Conservation (phyloP, 169 alveolate genomes). For the Cryptosporidium sp. region DNA sequence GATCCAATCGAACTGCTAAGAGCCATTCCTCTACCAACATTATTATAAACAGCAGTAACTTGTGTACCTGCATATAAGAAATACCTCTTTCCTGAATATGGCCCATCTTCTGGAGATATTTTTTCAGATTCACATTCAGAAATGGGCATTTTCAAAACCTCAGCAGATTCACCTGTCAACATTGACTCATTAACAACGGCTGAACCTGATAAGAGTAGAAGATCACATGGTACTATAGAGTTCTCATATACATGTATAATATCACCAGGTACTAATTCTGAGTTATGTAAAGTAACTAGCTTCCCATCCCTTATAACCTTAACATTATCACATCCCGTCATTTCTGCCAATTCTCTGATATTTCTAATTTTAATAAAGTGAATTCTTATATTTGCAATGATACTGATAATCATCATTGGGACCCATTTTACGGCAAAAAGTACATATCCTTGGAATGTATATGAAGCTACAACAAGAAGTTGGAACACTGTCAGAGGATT, state of each 20-base stretch:
- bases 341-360: constrained; percentile 76
- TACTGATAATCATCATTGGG: constrained; percentile 76
- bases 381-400: constrained; percentile 70
- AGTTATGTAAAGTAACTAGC: constrained; percentile 30
- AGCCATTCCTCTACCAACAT: constrained; percentile 38
- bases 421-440: constrained; percentile 72
- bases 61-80: constrained; percentile 81
- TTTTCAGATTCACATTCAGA: constrained; percentile 77
- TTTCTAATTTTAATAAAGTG: constrained; percentile 74
- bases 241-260: constrained; percentile 82
- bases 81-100: constrained; percentile 75
- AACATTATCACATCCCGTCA: constrained; percentile 49
- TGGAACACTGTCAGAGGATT: constrained; percentile 83
- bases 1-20: constrained; percentile 7
- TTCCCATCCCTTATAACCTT: constrained; percentile 61
- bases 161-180: constrained; percentile 89
- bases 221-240: constrained; percentile 86
- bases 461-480: constrained; percentile 81
- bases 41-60: constrained; percentile 72
- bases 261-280: constrained; percentile 89
- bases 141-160: constrained; percentile 81
- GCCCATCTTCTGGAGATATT: constrained; percentile 80
- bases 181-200: constrained; percentile 87
- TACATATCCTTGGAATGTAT: constrained; percentile 82
- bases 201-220: constrained; percentile 83